Evolutionary conservation across 345 rosid species (phyloP), one percentile per base, ranked within the genome.

Genomic region (Geranium brycei): DNA sequence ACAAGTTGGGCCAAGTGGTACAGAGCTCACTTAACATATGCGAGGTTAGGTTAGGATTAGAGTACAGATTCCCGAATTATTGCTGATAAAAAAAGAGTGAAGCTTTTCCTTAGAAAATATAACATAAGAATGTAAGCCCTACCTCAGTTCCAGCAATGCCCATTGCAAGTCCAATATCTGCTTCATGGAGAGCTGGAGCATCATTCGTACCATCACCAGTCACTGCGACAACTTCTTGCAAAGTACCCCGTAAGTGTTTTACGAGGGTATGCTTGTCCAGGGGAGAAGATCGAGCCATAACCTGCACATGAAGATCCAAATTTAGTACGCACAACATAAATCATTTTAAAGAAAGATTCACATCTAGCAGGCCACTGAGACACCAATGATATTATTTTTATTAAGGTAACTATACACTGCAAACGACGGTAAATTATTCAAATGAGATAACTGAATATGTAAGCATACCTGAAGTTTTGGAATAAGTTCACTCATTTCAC

Each of bases 131-230:
- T 32, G 59, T 41, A 41, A 19, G 61, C 16, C 62, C 19, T 35
- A 86, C 89, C 86, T 91, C 96, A 58, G 95, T 88, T 61, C 95
- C 96, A 64, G 89, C 80, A 63, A 87, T 85, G 32, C 96, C 95
- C 95, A 85, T 91, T 17, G 96, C 95, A 47, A 91, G 86, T 62
- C 95, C 89, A 23, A 89, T 81, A 78, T 91, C 95, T 31, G 91
- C 96, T 72, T 85, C 96, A 70, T 85, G 88, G 72, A 91, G 80
- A 59, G 98, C 91, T 17, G 92, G 91, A 69, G 98, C 96, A 66
- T 91, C 96, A 78, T 91, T 87, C 64, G 91, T 87, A 30, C 91
- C 96, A 76, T 91, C 96, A 65, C 91, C 92, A 0, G 96, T 89
- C 77, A 89, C 92, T 23, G 92, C 96, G 59, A 91, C 96, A 31